These are phyloP conservation scores for Aegilops tauschii DNA, from an alignment of 176 grass and related monocot species.

Conservation along the genomic window DNA sequence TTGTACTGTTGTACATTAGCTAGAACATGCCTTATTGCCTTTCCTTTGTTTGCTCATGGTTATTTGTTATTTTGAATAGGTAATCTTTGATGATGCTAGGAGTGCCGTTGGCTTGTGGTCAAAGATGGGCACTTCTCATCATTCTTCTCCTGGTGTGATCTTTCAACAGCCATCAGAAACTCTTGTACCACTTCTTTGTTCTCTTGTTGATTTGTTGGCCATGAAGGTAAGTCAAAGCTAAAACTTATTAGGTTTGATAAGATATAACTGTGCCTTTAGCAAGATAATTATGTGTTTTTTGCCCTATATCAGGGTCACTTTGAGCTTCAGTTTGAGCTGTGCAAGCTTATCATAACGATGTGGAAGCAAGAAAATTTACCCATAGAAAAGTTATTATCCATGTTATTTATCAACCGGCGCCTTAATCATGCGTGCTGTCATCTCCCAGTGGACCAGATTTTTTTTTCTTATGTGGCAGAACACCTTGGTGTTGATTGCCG, in stretches of 20 bases:
- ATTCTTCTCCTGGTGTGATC: slow-evolving; percentile 30
- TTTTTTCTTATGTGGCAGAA: slow-evolving; percentile 50
- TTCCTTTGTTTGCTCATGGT: slow-evolving; percentile 26
- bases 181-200: slow-evolving; percentile 70
- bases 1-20: not conserved
- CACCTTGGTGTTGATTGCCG: slow-evolving; percentile 46
- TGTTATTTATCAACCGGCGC: slow-evolving; percentile 55
- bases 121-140: slow-evolving; percentile 24
- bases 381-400: slow-evolving; percentile 52
- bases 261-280: slow-evolving; percentile 2
- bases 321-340: slow-evolving; percentile 74
- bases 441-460: slow-evolving; percentile 51
- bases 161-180: slow-evolving; percentile 37
- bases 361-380: slow-evolving; percentile 61
- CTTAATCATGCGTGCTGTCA: slow-evolving; percentile 77
- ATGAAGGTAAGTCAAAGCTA: slow-evolving; percentile 54
- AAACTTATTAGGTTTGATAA: not conserved
- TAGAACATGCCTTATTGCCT: not conserved
- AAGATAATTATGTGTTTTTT: slow-evolving; percentile 34
- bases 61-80: slow-evolving; percentile 47
- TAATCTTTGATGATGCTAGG: slow-evolving; percentile 47
- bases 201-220: slow-evolving; percentile 71
- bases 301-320: slow-evolving; percentile 57
- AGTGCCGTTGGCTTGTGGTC: slow-evolving; percentile 56
- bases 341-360: slow-evolving; percentile 60